Percentiles rank a stretch among this genome's conserved stretches.
phyloP scores from a whole-genome alignment of 495 filamentous ascomycete genomes.

The Letharia lupina region DNA sequence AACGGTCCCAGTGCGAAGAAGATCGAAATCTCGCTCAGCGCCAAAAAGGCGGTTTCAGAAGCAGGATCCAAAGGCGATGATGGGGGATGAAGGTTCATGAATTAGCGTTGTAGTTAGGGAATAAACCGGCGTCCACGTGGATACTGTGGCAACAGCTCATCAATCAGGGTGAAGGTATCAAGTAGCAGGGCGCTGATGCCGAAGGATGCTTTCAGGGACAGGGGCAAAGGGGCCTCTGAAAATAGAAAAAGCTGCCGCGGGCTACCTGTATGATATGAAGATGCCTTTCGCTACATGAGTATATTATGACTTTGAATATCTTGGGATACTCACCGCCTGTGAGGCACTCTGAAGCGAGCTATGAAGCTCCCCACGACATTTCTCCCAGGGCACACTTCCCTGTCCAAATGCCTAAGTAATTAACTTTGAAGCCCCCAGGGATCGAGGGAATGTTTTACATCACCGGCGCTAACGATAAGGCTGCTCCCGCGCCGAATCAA shows the following conservation, averaged over 20 bases:
- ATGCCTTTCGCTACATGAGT: neutral
- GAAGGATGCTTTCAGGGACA: neutral
- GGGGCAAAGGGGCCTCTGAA: neutral
- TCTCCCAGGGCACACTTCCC: too few relatives aligned
- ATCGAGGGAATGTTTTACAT: neutral
- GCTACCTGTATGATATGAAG: neutral
- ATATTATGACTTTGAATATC: neutral
- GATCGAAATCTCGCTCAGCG: conserved; percentile 31
- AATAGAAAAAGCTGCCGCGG: neutral
- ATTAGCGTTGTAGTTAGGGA: neutral
- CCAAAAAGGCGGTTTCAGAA: conserved; percentile 10
- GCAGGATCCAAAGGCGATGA: conserved; percentile 10
- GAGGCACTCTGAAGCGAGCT: neutral
- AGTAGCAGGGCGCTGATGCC: neutral
- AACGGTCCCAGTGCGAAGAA: conserved; percentile 25
- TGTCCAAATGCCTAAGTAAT: neutral
- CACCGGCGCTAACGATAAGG: conserved; percentile 11
- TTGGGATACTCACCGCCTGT: neutral
- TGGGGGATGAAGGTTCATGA: neutral
- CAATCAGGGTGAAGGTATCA: neutral
- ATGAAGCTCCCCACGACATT: too few relatives aligned
- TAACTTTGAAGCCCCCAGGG: neutral
- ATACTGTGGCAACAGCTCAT: neutral
- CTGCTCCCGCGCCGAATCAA: conserved; percentile 13
- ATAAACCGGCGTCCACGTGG: neutral